Conservation (phyloP, 495 filamentous ascomycete genomes). For the Bombardia bombarda region DNA sequence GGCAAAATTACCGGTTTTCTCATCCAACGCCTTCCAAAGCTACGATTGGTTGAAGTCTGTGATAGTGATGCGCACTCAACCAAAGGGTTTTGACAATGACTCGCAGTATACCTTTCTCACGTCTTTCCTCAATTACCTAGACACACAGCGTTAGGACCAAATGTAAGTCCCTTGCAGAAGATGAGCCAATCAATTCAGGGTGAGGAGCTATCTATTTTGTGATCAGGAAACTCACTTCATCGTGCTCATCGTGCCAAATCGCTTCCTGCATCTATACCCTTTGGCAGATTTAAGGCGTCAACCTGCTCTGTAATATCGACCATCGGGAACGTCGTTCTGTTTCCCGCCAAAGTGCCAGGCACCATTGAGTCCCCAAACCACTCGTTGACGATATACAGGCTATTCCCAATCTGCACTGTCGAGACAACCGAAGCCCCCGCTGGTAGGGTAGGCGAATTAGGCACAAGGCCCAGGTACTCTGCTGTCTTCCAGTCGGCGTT, state of each 20-base stretch:
- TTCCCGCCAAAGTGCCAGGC: constrained; percentile 19
- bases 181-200: no score
- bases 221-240: neutral
- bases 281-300: no score
- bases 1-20: no score
- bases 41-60: no score
- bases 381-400: constrained; percentile 20
- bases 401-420: constrained; percentile 18
- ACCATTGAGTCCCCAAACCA: constrained; percentile 22
- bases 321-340: constrained; percentile 24
- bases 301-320: constrained; percentile 19
- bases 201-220: no score
- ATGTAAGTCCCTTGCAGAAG: no score
- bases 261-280: neutral
- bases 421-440: constrained; percentile 12
- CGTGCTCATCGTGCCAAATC: neutral
- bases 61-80: no score
- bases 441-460: constrained; percentile 13
- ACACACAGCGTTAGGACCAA: no score
- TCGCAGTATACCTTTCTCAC: no score
- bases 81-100: no score
- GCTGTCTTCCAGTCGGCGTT: constrained; percentile 24
- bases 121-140: no score
- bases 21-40: no score
- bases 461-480: constrained; percentile 24